Evolutionary conservation across 148 eudicot genomes (phyloP).

Genomic region (Camellia sinensis): DNA sequence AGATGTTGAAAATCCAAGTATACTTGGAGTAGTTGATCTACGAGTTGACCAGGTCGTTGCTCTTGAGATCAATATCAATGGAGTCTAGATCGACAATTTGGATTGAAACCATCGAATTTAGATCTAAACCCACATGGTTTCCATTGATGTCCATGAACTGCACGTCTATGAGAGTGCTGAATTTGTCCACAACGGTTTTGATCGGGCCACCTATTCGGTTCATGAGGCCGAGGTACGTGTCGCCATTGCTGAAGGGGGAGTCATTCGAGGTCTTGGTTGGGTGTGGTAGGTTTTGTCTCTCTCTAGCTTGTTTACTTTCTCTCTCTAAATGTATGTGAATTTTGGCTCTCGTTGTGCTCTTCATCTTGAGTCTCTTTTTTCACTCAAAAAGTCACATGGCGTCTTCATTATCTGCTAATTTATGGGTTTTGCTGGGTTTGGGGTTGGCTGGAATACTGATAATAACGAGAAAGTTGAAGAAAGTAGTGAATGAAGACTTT

Average conservation of each 20-base stretch:
- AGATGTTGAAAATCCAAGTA: slow-evolving; percentile 34
- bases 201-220: slow-evolving; percentile 21
- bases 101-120: slow-evolving; percentile 52
- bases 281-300: too few species aligned
- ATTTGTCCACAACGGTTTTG: slow-evolving; percentile 66
- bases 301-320: too few species aligned
- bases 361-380: too few species aligned
- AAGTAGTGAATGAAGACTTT: too few species aligned
- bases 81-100: slow-evolving; percentile 50
- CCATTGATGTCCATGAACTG: slow-evolving; percentile 70
- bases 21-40: slow-evolving; percentile 75
- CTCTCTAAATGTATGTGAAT: too few species aligned
- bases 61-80: slow-evolving; percentile 60
- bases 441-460: too few species aligned
- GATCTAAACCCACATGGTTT: slow-evolving; percentile 84
- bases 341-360: too few species aligned
- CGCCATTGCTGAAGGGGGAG: slow-evolving; percentile 44
- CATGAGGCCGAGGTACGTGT: slow-evolving; percentile 47
- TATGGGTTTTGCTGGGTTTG: too few species aligned
- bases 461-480: too few species aligned
- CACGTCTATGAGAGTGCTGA: slow-evolving; percentile 82
- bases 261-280: too few species aligned
- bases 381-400: too few species aligned
- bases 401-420: too few species aligned
- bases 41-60: slow-evolving; percentile 64